Conservation (phyloP, 768 basidiomycete species). For the Butyriboletus loyo region DNA sequence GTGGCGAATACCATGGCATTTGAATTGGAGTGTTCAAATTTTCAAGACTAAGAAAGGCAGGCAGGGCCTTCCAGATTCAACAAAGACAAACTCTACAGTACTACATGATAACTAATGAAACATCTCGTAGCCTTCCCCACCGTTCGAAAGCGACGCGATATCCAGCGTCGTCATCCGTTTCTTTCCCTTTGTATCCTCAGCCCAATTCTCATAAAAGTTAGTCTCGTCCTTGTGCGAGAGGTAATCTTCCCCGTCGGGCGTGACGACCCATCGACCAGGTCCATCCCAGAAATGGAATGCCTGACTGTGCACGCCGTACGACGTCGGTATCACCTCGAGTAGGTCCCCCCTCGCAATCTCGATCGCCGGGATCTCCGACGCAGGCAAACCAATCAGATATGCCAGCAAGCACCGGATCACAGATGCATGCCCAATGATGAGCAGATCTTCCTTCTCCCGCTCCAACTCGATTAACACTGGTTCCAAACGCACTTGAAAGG, state of each 20-base stretch:
- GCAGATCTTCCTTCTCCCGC: slow-evolving; percentile 87
- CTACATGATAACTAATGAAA: slow-evolving; percentile 7
- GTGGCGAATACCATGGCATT: slow-evolving; percentile 65
- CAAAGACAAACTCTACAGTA: not conserved
- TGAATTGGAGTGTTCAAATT: not conserved
- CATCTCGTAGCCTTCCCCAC: slow-evolving; percentile 8
- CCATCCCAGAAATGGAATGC: slow-evolving; percentile 94
- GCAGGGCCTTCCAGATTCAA: not conserved
- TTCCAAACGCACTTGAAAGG: slow-evolving; percentile 80
- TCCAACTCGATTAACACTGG: slow-evolving; percentile 92
- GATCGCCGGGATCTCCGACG: slow-evolving; percentile 95
- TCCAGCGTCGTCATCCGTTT: slow-evolving; percentile 36
- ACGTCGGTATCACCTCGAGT: slow-evolving; percentile 88
- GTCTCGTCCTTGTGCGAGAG: slow-evolving; percentile 52
- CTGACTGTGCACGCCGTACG: slow-evolving; percentile 86
- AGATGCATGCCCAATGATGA: slow-evolving; percentile 96
- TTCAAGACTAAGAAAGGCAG: not conserved
- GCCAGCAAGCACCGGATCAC: slow-evolving; percentile 96
- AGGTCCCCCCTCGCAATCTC: slow-evolving; percentile 96
- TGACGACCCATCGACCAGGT: slow-evolving; percentile 57
- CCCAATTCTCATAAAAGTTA: slow-evolving; percentile 90
- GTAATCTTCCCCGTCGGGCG: slow-evolving; percentile 32
- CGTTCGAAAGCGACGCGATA: slow-evolving; percentile 23
- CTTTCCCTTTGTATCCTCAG: slow-evolving; percentile 69
- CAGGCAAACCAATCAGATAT: slow-evolving; percentile 90